Conservation (phyloP, 2,329 filamentous ascomycete genomes). For the Fusarium pseudonygamai region DNA sequence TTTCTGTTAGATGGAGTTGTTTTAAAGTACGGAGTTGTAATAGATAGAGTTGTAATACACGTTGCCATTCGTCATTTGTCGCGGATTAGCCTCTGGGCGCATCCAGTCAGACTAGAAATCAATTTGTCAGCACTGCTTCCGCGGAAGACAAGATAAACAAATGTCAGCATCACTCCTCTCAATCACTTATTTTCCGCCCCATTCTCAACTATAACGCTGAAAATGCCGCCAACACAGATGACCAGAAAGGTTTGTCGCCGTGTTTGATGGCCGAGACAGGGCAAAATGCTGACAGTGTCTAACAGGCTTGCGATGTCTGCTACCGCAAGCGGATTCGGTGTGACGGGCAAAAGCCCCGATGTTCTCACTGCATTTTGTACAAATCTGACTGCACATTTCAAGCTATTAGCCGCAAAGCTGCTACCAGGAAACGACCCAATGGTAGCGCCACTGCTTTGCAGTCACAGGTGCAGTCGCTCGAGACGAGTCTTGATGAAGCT, state of each 20-base stretch:
- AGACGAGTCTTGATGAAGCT: background rate
- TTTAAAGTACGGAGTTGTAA: background rate
- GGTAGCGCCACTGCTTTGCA: background rate
- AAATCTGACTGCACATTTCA: background rate
- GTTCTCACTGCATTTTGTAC: conserved; percentile 15
- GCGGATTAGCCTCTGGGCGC: fast-evolving
- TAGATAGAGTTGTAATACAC: too few species aligned
- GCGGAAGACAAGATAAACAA: background rate
- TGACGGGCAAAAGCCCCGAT: conserved; percentile 14
- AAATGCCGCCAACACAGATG: background rate
- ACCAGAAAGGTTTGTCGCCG: background rate
- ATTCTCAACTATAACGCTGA: too few species aligned
- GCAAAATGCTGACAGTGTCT: background rate
- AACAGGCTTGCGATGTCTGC: conserved; percentile 29
- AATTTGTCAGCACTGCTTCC: conserved; percentile 7
- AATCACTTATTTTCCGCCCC: too few species aligned
- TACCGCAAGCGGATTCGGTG: conserved; percentile 31
- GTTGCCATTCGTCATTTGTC: background rate
- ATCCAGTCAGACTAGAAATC: background rate
- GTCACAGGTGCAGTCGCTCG: background rate
- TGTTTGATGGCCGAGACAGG: too few species aligned
- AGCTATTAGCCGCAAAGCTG: conserved; percentile 3
- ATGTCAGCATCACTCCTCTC: background rate
- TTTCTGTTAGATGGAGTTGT: fast-evolving
- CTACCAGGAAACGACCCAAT: fast-evolving